Conservation (phyloP, 352 stramenopile genomes). For the Globisporangium cederbergense region DNA sequence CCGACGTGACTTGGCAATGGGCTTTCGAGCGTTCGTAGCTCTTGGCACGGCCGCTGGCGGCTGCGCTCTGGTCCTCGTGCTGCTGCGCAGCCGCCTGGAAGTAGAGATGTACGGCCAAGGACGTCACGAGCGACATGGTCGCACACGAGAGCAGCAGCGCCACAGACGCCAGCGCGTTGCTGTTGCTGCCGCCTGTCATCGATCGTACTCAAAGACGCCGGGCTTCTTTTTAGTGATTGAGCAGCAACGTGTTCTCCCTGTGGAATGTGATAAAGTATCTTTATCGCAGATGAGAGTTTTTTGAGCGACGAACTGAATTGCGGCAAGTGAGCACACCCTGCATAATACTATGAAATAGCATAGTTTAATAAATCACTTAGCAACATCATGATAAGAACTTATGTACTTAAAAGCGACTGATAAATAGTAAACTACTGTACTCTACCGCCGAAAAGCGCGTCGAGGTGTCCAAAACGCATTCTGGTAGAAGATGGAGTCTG, state of each 20-base stretch:
- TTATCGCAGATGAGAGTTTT: neutral
- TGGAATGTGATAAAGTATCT: conserved; percentile 14
- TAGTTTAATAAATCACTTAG: too few species aligned
- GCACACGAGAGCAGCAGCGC: conserved; percentile 43
- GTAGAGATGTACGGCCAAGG: conserved; percentile 37
- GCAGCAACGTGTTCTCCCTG: neutral
- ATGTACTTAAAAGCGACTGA: neutral
- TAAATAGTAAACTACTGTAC: neutral
- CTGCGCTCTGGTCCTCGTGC: neutral
- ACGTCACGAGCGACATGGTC: conserved; percentile 32
- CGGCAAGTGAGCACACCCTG: neutral
- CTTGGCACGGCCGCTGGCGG: neutral
- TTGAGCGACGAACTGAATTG: conserved; percentile 10
- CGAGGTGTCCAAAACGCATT: conserved; percentile 1
- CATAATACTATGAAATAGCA: neutral
- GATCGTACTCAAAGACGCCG: neutral
- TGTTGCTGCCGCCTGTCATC: neutral
- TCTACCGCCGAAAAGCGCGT: conserved; percentile 1
- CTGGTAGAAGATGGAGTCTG: conserved; percentile 42
- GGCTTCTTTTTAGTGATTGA: neutral
- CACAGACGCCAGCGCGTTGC: conserved; percentile 17
- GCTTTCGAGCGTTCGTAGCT: neutral
- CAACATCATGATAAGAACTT: neutral
- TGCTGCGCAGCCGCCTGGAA: conserved; percentile 15
- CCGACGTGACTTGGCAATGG: neutral